These are phyloP conservation scores for Penicillium arizonense DNA, from an alignment of 495 filamentous ascomycete genomes.

Conservation along the genomic window DNA sequence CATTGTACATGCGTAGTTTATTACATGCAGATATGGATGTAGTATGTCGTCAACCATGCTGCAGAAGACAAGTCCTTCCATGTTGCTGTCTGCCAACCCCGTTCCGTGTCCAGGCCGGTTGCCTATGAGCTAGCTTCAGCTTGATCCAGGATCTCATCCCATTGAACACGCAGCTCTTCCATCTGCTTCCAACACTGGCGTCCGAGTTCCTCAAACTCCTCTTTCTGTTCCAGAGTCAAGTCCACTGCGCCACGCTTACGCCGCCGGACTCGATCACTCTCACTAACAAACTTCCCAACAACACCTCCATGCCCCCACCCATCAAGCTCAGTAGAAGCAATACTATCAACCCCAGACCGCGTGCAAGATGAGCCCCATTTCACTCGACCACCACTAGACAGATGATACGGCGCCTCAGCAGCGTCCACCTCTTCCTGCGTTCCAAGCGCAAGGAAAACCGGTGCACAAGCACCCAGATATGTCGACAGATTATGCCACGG, in stretches of 20 bases:
- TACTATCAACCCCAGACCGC: constrained; percentile 52
- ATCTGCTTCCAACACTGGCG: constrained; percentile 76
- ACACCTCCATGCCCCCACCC: constrained; percentile 82
- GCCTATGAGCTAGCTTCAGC: constrained; percentile 21
- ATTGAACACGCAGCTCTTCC: constrained; percentile 75
- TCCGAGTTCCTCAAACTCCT: constrained; percentile 73
- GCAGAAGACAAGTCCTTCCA: neutral
- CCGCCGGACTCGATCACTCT: constrained; percentile 46
- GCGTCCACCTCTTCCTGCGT: constrained; percentile 64
- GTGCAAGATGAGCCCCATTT: constrained; percentile 85
- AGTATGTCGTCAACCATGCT: neutral
- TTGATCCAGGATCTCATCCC: constrained; percentile 64
- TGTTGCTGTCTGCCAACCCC: neutral
- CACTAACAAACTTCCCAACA: constrained; percentile 50
- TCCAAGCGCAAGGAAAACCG: constrained; percentile 76
- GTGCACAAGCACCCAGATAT: constrained; percentile 74
- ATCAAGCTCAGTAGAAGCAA: constrained; percentile 73
- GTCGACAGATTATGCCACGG: constrained; percentile 78
- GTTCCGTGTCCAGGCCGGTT: neutral
- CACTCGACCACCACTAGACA: constrained; percentile 49
- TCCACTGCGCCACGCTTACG: constrained; percentile 56
- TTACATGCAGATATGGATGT: constrained; percentile 2
- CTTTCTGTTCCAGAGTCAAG: constrained; percentile 61
- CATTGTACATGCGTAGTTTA: constrained; percentile 2
- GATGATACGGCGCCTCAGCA: constrained; percentile 46